These are phyloP conservation scores for Nyssa sinensis DNA, from an alignment of 148 eudicot genomes.

Conservation along the genomic window DNA sequence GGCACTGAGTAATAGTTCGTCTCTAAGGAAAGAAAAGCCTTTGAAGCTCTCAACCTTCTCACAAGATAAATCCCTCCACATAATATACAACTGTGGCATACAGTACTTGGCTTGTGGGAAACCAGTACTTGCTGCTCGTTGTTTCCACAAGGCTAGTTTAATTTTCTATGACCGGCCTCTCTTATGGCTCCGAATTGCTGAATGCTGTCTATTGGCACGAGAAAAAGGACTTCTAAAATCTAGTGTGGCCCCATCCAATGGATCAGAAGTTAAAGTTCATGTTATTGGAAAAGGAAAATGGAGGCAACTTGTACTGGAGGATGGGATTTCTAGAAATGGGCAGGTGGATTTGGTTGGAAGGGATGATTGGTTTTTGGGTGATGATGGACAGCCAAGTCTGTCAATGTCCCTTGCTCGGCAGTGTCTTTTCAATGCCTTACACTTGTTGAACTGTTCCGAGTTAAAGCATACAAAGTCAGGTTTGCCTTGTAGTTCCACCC, in stretches of 20 bases:
- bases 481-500: slow-evolving; percentile 25
- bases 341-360: slow-evolving; percentile 32
- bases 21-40: slow-evolving; percentile 69
- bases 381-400: slow-evolving; percentile 42
- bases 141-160: slow-evolving; percentile 62
- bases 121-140: slow-evolving; percentile 77
- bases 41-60: slow-evolving; percentile 56
- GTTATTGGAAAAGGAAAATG: slow-evolving; percentile 85
- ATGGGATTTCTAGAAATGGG: slow-evolving; percentile 30
- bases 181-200: slow-evolving; percentile 84
- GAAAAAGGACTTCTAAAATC: slow-evolving; percentile 59
- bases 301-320: slow-evolving; percentile 65
- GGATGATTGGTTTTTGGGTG: slow-evolving; percentile 26
- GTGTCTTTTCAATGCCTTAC: slow-evolving; percentile 74
- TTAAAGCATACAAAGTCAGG: slow-evolving; percentile 32
- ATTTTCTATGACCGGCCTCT: slow-evolving; percentile 71
- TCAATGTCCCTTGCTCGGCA: slow-evolving; percentile 63
- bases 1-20: slow-evolving; percentile 66
- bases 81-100: slow-evolving; percentile 79
- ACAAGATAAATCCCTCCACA: slow-evolving; percentile 72
- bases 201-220: slow-evolving; percentile 77
- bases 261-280: slow-evolving; percentile 50
- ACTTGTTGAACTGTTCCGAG: slow-evolving; percentile 46
- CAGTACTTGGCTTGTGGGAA: slow-evolving; percentile 83
- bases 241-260: slow-evolving; percentile 21